These are phyloP conservation scores for Clathrospora elynae DNA, from an alignment of 2,329 filamentous ascomycete genomes.

Conservation along the genomic window DNA sequence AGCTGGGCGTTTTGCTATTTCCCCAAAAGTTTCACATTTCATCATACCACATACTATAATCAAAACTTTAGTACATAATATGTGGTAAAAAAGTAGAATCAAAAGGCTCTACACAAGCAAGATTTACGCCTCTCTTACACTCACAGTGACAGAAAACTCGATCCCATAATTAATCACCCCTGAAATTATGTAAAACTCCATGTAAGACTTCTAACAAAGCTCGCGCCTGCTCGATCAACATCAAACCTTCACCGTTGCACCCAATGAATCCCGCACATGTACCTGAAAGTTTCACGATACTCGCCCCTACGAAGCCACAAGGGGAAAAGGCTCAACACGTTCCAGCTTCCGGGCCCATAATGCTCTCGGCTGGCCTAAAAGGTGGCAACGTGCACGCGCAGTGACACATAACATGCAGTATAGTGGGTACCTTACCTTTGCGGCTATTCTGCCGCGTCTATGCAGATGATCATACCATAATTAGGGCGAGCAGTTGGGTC, in stretches of 20 bases:
- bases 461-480: too few species aligned
- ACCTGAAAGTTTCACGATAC: conserved; percentile 2
- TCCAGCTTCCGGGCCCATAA: too few species aligned
- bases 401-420: conserved; percentile 6
- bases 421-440: conserved; percentile 5
- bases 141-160: background rate
- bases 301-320: background rate
- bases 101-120: conserved; percentile 6
- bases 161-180: too few species aligned
- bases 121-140: background rate
- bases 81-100: conserved; percentile 8
- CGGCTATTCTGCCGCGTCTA: too few species aligned
- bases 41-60: background rate
- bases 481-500: too few species aligned
- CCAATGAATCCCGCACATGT: background rate
- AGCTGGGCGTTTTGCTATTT: conserved; percentile 6
- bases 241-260: background rate
- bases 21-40: conserved; percentile 4
- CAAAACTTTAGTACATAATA: conserved; percentile 6
- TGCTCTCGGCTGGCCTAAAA: too few species aligned
- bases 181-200: too few species aligned
- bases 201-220: too few species aligned
- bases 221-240: background rate
- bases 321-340: conserved; percentile 1
- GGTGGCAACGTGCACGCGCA: background rate